Percentiles rank a stretch among this genome's conserved stretches.
phyloP scores from a whole-genome alignment of 495 filamentous ascomycete genomes.

The Aspergillus bertholletiae region DNA sequence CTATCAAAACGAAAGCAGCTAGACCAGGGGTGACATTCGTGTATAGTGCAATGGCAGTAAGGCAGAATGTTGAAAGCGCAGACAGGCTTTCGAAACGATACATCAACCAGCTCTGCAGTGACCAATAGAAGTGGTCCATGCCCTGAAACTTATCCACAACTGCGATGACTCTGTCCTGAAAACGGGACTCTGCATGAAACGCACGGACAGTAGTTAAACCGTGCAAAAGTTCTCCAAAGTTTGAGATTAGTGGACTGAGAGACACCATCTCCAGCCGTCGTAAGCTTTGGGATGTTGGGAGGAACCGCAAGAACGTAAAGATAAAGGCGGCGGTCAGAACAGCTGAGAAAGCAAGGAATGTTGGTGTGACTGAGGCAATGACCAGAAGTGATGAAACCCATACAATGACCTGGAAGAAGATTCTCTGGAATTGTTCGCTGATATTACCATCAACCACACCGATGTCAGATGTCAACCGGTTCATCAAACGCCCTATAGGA shows the following conservation, averaged over 20 bases:
- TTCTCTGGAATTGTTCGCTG: slow-evolving; percentile 60
- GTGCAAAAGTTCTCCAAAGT: slow-evolving; percentile 77
- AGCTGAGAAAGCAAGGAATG: slow-evolving; percentile 68
- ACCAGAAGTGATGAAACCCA: slow-evolving; percentile 70
- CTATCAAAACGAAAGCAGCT: slow-evolving; percentile 65
- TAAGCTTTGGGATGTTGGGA: slow-evolving; percentile 79
- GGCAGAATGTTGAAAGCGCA: slow-evolving; percentile 62
- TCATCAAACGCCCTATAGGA: slow-evolving; percentile 80
- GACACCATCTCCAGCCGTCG: slow-evolving; percentile 82
- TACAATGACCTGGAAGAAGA: slow-evolving; percentile 60
- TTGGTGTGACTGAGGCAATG: slow-evolving; percentile 70
- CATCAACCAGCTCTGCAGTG: slow-evolving; percentile 74
- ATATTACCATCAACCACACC: slow-evolving; percentile 78
- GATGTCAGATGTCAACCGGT: slow-evolving; percentile 81
- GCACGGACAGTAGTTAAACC: slow-evolving; percentile 77
- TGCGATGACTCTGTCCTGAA: slow-evolving; percentile 69
- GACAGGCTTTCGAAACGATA: slow-evolving; percentile 74
- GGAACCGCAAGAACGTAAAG: slow-evolving; percentile 64
- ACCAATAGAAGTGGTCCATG: slow-evolving; percentile 94
- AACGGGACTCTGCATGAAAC: slow-evolving; percentile 67
- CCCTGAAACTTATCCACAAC: slow-evolving; percentile 82
- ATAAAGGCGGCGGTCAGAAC: slow-evolving; percentile 60
- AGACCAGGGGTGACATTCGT: slow-evolving; percentile 66
- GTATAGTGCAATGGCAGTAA: slow-evolving; percentile 68
- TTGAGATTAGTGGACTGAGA: slow-evolving; percentile 75